Conservation (phyloP, 768 basidiomycete species). For the Tulasnella sp. region DNA sequence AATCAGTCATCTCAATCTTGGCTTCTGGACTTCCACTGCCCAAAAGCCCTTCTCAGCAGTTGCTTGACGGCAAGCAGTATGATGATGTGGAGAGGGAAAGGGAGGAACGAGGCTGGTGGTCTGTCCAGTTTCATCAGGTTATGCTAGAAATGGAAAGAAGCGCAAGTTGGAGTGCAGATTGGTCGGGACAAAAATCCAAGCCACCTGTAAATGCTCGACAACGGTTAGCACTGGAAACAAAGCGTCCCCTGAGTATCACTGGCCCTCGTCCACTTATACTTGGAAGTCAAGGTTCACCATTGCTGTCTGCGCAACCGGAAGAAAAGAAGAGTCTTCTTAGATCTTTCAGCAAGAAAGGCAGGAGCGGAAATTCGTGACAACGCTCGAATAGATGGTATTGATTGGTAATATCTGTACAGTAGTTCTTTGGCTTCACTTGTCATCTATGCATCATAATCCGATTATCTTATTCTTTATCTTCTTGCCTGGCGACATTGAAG, state of each 20-base stretch:
- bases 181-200: neutral
- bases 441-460: neutral
- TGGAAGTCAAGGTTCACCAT: neutral
- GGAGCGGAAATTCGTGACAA: too few relatives aligned
- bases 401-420: neutral
- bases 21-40: conserved; percentile 44
- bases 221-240: neutral
- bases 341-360: conserved; percentile 4
- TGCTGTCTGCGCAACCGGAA: conserved; percentile 1
- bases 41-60: conserved; percentile 57
- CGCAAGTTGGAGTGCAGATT: conserved; percentile 20
- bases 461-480: neutral
- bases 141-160: conserved; percentile 36
- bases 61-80: conserved; percentile 25
- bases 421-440: too few relatives aligned
- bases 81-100: conserved; percentile 36
- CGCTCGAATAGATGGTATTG: too few relatives aligned
- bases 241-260: neutral
- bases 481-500: too few relatives aligned
- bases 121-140: conserved; percentile 49
- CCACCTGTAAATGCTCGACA: conserved; percentile 1
- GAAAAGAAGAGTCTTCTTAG: conserved; percentile 8
- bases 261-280: conserved; percentile 9
- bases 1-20: conserved; percentile 31
- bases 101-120: conserved; percentile 67